These are phyloP conservation scores for Pseudogymnoascus sp. DNA, from an alignment of 2,329 filamentous ascomycete species.

Conservation along the genomic window DNA sequence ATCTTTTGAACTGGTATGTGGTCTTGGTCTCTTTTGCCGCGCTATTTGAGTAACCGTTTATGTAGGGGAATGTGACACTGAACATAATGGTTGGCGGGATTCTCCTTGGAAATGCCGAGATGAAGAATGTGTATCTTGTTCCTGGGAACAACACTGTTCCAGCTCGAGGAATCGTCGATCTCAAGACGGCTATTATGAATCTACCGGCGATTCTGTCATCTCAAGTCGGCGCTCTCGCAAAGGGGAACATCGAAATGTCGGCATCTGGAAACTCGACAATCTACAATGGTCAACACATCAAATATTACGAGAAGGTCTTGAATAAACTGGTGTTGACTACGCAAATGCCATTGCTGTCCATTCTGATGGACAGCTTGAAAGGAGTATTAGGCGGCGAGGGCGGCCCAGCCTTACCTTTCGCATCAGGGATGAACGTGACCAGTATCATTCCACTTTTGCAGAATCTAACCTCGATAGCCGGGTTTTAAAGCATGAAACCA, in stretches of 20 bases:
- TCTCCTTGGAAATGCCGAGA: constrained; percentile 31
- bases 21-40: background rate
- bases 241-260: constrained; percentile 34
- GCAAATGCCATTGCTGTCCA: background rate
- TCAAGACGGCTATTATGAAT: constrained; percentile 35
- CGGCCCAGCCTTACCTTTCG: background rate
- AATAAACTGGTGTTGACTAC: background rate
- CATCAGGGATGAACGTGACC: background rate
- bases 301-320: constrained; percentile 37
- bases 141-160: constrained; percentile 35
- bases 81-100: constrained; percentile 35
- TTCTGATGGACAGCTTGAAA: background rate
- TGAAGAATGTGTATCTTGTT: constrained; percentile 33
- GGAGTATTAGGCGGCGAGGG: background rate
- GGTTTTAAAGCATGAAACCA: background rate
- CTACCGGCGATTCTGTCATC: constrained; percentile 31
- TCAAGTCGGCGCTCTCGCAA: constrained; percentile 30
- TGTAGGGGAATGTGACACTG: constrained; percentile 35
- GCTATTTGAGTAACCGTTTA: background rate
- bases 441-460: background rate
- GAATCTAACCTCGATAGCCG: background rate
- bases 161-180: constrained; percentile 34
- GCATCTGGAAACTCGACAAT: constrained; percentile 35
- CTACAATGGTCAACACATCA: constrained; percentile 35
- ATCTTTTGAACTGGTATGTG: background rate